phyloP scores from a whole-genome alignment of 305 asterid genomes.

The Vinca major region DNA sequence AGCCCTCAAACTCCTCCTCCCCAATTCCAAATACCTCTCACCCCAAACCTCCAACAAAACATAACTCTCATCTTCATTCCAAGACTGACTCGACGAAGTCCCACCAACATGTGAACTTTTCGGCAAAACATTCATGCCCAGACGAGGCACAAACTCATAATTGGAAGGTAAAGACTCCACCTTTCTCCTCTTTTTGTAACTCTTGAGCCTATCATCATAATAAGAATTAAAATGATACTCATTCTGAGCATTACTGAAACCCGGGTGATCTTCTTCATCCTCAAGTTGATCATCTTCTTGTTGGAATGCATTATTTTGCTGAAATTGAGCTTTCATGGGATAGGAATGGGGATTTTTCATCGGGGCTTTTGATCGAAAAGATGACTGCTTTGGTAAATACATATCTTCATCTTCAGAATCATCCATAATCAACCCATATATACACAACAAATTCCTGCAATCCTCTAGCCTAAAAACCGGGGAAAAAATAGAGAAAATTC shows the following conservation, averaged over 20 bases:
- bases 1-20: conserved; percentile 62
- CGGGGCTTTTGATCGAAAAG: conserved; percentile 5
- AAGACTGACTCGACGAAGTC: conserved; percentile 25
- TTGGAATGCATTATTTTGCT: background rate
- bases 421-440: background rate
- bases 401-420: conserved; percentile 6
- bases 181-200: conserved; percentile 62
- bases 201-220: conserved; percentile 36
- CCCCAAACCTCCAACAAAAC: conserved; percentile 79
- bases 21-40: conserved; percentile 62
- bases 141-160: conserved; percentile 37
- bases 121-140: background rate
- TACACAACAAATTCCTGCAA: background rate
- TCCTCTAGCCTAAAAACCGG: background rate
- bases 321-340: conserved; percentile 6
- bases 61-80: conserved; percentile 63
- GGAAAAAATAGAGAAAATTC: background rate
- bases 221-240: conserved; percentile 26
- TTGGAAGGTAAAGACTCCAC: conserved; percentile 50
- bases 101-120: conserved; percentile 8
- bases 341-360: conserved; percentile 3
- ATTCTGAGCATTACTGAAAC: conserved; percentile 24
- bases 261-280: conserved; percentile 45
- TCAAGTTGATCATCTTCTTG: conserved; percentile 20
- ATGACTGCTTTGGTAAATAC: conserved; percentile 8